Base-by-base conservation (phyloP, 2,329 filamentous ascomycete species). In the Calonectria pseudoreteaudii region DNA sequence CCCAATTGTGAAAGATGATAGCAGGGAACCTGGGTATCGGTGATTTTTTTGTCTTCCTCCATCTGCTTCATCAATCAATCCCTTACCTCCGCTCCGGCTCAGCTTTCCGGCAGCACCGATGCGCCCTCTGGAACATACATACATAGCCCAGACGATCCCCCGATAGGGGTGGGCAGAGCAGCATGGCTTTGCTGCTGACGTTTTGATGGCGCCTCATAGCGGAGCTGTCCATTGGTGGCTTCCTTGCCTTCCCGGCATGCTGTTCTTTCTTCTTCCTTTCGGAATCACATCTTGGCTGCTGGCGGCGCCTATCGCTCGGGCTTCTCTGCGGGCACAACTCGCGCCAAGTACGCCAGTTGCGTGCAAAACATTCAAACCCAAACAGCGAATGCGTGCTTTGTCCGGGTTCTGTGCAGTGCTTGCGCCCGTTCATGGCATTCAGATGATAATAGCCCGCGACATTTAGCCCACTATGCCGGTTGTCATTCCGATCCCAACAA, bases 401-500 rank as follows among this genome's bases (percentile, higher is more conserved):
- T 38, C 34, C 23, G 14, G 56, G 31, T 38, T 36, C 34, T 26
- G 31, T 26, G n/a, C 34, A 38, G 31, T 38, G 34, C 56, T 34
- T 36, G 52, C 23, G 56, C 56, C 36, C 23, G 31, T 38, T 23
- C 14, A 38, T 38, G 56, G 13, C 56, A 38, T 38, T 60, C 44
- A 47, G n/a, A 47, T 23, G 44, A 23, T 10, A 9, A 60, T 60
- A 34, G 26, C 34, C 49, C 56, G 23, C 47, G 47, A 52, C 58
- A 38, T 53, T 34, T 64, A 70, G 53, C 44, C 26, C 65, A n/a
- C 49, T 53, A 23, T 31, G 66, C 34, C 38, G 47, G 20, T 23
- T 52, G 68, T 36, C 68, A 70, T 64, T 47, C 38, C 23, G 23
- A 44, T 44, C 67, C 47, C 68, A 70, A 65, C 56, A 70, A 69